These are phyloP conservation scores for Onygenales sp. DNA, from an alignment of 2,329 filamentous ascomycete species.

Conservation along the genomic window DNA sequence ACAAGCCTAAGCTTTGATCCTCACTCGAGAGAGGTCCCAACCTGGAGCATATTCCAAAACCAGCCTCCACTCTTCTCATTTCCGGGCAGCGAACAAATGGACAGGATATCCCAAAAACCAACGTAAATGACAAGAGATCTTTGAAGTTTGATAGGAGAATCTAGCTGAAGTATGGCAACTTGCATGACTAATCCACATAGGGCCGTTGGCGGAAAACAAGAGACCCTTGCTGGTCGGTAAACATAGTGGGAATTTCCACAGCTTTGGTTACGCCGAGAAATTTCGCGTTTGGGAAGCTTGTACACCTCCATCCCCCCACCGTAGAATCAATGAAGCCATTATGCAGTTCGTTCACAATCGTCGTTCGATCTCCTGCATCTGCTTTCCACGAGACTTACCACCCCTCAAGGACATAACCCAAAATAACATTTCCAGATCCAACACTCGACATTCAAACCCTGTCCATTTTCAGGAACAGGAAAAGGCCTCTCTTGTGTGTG, in stretches of 20 bases:
- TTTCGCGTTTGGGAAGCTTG: neutral
- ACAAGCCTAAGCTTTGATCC: conserved; percentile 94
- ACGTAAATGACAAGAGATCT: neutral
- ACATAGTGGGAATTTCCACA: neutral
- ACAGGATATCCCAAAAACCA: neutral
- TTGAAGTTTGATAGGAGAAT: neutral
- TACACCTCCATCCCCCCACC: neutral
- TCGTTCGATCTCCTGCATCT: neutral
- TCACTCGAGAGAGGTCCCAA: conserved; percentile 84
- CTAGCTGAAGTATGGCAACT: no score
- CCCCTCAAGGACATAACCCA: conserved; percentile 8
- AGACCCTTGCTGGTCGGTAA: neutral
- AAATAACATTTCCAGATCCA: conserved; percentile 11
- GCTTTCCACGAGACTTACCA: conserved; percentile 7
- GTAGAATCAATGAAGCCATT: neutral
- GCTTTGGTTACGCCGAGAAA: neutral
- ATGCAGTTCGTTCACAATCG: neutral
- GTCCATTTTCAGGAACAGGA: conserved; percentile 6
- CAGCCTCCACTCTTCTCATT: conserved; percentile 3
- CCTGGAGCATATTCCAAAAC: conserved; percentile 19
- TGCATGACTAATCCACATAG: neutral
- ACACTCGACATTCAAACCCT: conserved; percentile 21
- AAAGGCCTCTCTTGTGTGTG: conserved; percentile 45
- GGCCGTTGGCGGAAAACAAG: neutral
- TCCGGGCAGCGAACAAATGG: neutral